A percentile compares a stretch with the other conserved stretches of the same genome.
Conservation (phyloP, 2,329 filamentous ascomycete species). For the Pezicula rhizophila region DNA sequence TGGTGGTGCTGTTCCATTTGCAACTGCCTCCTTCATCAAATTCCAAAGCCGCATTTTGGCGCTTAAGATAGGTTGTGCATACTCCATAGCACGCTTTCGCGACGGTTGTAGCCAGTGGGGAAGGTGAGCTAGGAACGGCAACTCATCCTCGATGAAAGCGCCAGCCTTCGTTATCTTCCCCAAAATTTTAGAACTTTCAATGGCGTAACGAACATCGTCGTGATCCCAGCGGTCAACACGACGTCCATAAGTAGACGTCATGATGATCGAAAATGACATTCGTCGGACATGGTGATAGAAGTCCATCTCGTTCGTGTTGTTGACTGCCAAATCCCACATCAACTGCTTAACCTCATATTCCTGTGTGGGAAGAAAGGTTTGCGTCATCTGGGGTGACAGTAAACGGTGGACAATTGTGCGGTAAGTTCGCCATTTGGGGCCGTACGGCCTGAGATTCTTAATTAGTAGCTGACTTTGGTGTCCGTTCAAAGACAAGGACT, state of each 20-base stretch:
- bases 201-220: not conserved
- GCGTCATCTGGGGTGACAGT: slow-evolving; percentile 29
- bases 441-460: slow-evolving; percentile 14
- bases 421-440: slow-evolving; percentile 32
- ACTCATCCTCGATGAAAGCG: not conserved
- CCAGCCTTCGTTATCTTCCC: not conserved
- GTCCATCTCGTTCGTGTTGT: slow-evolving; percentile 25
- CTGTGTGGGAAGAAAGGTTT: slow-evolving; percentile 35
- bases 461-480: too few relatives aligned
- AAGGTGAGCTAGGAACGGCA: not conserved
- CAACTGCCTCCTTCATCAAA: not conserved
- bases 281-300: slow-evolving; percentile 21
- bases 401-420: slow-evolving; percentile 32
- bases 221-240: slow-evolving; percentile 16
- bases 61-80: not conserved
- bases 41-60: not conserved
- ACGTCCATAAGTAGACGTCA: slow-evolving; percentile 7
- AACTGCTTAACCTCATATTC: slow-evolving; percentile 39
- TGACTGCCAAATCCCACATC: slow-evolving; percentile 31
- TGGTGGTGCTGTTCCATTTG: not conserved
- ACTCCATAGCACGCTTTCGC: not conserved
- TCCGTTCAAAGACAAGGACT: too few relatives aligned
- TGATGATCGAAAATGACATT: not conserved
- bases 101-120: not conserved
- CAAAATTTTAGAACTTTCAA: not conserved